Evolutionary conservation across 805 yeast species (phyloP), one percentile per base, ranked within the genome.

Genomic region (Candida patagonica): DNA sequence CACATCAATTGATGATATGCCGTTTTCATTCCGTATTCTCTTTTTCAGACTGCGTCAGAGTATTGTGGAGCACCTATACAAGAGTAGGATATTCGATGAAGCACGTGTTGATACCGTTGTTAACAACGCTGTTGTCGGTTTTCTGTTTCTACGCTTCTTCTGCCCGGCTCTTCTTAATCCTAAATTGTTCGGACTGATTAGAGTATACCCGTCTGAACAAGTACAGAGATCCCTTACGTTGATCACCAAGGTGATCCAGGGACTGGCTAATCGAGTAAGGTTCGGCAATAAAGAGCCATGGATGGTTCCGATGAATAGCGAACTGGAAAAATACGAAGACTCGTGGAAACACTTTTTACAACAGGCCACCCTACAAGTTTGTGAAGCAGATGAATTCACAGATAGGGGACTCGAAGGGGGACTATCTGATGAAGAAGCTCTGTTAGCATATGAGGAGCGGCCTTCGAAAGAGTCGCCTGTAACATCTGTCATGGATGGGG

Each of bases 121-220:
- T 0, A 24, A 80, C 43, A 80, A 87, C 53, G 82, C 94, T 37
- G 62, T 88, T 24, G 73, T 92, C 16, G 87, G 95, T 1, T 83
- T 92, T 52, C 63, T 89, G 9, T 92, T 89, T 56, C 62, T 89
- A 44, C 66, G 96, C 44, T 84, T 80, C 58, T 73, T 87, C 47
- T 87, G 96, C 52, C 97, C 98, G 0, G 95, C 95, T 0, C 73
- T 89, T 22, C 62, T 92, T 54, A 88, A 86, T 52, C 98, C 98
- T 0, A 86, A 85, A 52, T 59, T 88, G 36, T 87, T 86, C 57
- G 77, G 78, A 44, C 64, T 92, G 37, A 74, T 85, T 0, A 70
- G 73, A 38, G 67, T 73, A 26, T 89, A 83, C 49, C 85, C 86
- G 43, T 69, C 77, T 6, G 85, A 87, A 1, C 67, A 68, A 8